These are phyloP conservation scores for Boletus reticuloceps DNA, from an alignment of 768 basidiomycete genomes.

Conservation along the genomic window DNA sequence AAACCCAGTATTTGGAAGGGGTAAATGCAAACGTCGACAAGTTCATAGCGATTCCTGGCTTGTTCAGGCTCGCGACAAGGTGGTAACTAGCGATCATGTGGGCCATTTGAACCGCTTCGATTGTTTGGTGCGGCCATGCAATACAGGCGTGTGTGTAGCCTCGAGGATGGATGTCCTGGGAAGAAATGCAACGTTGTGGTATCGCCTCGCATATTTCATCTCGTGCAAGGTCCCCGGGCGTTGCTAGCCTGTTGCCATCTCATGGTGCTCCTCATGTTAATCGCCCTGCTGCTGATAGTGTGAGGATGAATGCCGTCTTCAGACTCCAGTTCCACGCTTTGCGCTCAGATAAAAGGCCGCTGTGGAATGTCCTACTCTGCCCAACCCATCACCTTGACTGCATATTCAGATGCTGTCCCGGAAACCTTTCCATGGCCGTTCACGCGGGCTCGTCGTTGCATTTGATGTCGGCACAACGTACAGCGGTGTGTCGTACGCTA, in stretches of 20 bases:
- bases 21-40: conserved; percentile 25
- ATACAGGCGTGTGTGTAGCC: conserved; percentile 21
- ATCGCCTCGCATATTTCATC: conserved; percentile 24
- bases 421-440: conserved; percentile 37
- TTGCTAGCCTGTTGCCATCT: conserved; percentile 1
- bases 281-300: conserved; percentile 19
- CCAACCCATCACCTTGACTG: background rate
- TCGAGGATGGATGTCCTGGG: background rate
- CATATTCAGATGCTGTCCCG: conserved; percentile 30
- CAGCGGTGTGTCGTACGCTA: conserved; percentile 39
- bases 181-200: conserved; percentile 12
- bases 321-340: background rate
- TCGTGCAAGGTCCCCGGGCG: background rate
- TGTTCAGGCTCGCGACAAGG: conserved; percentile 20
- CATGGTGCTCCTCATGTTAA: conserved; percentile 2
- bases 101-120: conserved; percentile 25
- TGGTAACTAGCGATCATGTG: background rate
- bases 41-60: conserved; percentile 26
- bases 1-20: conserved; percentile 26
- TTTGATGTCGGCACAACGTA: conserved; percentile 43
- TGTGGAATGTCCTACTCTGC: background rate
- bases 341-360: conserved; percentile 21
- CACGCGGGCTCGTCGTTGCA: conserved; percentile 36
- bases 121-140: conserved; percentile 28
- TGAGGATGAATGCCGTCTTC: conserved; percentile 6